A percentile compares a stretch with the other conserved stretches of the same genome.
Evolutionary conservation across 176 grass and related monocot species (phyloP).

Genomic region (Oryza meridionalis): DNA sequence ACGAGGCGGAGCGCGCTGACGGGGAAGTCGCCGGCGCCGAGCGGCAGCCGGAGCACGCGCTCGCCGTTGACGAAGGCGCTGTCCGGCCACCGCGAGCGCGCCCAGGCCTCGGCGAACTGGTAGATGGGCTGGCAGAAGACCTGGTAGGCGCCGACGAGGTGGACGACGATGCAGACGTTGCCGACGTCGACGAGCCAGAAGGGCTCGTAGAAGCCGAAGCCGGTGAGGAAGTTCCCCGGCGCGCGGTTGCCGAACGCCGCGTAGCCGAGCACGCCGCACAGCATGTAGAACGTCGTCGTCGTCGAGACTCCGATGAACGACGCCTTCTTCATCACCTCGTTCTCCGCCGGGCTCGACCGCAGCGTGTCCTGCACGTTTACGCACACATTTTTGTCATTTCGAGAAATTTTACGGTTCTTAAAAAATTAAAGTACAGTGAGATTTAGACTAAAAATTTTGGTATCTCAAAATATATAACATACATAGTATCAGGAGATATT

Average conservation of each 20-base stretch:
- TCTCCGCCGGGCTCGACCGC: constrained; percentile 78
- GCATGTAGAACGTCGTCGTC: constrained; percentile 92
- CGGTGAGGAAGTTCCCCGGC: constrained; percentile 91
- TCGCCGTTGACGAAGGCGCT: constrained; percentile 55
- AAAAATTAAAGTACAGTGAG: too few relatives aligned
- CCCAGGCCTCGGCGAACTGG: constrained; percentile 65
- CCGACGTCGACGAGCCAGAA: constrained; percentile 96
- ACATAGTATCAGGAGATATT: too few relatives aligned
- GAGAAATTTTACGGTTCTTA: too few relatives aligned
- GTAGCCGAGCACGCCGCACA: constrained; percentile 80
- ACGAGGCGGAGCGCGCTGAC: constrained; percentile 64
- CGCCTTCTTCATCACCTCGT: constrained; percentile 94
- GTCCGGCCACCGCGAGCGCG: constrained; percentile 48
- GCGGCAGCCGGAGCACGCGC: constrained; percentile 34
- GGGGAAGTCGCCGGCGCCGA: constrained; percentile 37
- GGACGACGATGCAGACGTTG: constrained; percentile 82
- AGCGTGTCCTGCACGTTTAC: constrained; percentile 70
- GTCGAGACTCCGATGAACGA: constrained; percentile 72
- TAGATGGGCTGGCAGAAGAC: constrained; percentile 93
- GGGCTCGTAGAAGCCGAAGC: constrained; percentile 94
- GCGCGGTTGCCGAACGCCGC: constrained; percentile 87
- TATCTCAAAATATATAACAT: too few relatives aligned
- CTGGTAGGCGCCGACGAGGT: constrained; percentile 97
- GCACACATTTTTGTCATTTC: too few relatives aligned
- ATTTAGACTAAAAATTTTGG: too few relatives aligned